phyloP scores from a whole-genome alignment of 768 basidiomycete genomes.

The Piloderma croceum region DNA sequence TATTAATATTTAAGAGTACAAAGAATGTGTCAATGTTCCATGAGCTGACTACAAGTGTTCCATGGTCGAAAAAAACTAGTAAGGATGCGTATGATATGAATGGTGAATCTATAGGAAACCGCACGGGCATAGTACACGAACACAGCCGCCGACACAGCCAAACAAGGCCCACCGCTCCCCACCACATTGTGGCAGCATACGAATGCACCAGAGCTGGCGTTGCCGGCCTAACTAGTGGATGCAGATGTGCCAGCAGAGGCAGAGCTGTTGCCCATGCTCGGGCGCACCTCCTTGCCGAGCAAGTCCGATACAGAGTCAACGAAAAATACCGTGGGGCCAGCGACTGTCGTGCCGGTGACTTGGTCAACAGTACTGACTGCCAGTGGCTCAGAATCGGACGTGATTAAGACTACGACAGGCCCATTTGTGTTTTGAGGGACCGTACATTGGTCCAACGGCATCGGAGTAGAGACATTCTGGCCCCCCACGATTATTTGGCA shows the following conservation, averaged over 20 bases:
- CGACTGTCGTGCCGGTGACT: constrained; percentile 48
- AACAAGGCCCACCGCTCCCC: too few relatives aligned
- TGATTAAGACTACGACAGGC: constrained; percentile 69
- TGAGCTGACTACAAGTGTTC: too few relatives aligned
- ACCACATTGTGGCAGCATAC: constrained; percentile 12
- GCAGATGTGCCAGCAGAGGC: constrained; percentile 26
- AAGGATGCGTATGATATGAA: too few relatives aligned
- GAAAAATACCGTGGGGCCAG: constrained; percentile 67
- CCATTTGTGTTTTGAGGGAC: constrained; percentile 69
- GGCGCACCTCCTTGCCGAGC: constrained; percentile 42
- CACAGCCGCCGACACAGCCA: too few relatives aligned
- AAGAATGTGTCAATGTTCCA: too few relatives aligned
- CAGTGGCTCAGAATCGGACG: constrained; percentile 56
- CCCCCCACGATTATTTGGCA: constrained; percentile 79
- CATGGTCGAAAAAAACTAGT: too few relatives aligned
- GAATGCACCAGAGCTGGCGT: constrained; percentile 19
- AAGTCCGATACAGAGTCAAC: constrained; percentile 54
- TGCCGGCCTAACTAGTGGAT: constrained; percentile 26
- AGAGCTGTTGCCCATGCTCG: constrained; percentile 17
- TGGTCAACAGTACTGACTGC: constrained; percentile 56
- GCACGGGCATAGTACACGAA: too few relatives aligned
- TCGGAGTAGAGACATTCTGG: constrained; percentile 43
- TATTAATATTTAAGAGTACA: too few relatives aligned
- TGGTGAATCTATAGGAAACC: too few relatives aligned
- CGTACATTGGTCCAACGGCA: constrained; percentile 55